Base-by-base conservation (phyloP, 441 rosid species). In the Gossypium schwendimanii region DNA sequence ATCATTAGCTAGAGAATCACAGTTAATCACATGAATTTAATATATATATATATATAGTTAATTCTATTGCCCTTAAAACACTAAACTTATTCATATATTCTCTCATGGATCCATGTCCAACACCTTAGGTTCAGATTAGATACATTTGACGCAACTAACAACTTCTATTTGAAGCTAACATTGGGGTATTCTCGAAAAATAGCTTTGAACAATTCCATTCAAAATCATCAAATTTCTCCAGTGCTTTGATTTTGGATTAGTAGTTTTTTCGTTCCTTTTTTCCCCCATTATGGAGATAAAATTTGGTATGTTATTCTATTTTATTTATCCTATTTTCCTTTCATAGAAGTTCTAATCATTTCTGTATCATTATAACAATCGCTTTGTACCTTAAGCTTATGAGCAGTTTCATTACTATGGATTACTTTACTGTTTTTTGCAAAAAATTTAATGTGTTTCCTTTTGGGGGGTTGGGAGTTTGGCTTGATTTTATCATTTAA, bases 341-440 rank as follows among this genome's bases (percentile, higher is more conserved):
- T 33, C 47, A 15, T 60, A 2, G 1, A 14, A 60, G 44, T 33
- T 59, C 41, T 62, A 62, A 62, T 15, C 0, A 8, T 62, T 28
- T 33, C 14, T 15, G 24, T 62, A 31, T 33, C 47, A 0, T 61
- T 4, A 4, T 31, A 31, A 50, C 10, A 2, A 21, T 47, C 17
- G 1, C 11, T 66, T 23, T 66, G 2, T 47, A 66, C 70, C n/a
- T 45, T 47, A 21, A 12, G 55, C 57, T 47, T n/a, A 14, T 50
- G 23, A 47, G 55, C 54, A 65, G 54, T 65, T 65, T 65, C 68
- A 41, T 41, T 18, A 45, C 54, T 3, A 12, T 64, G 69, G 69
- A 64, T 44, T 64, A 20, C 10, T 18, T 4, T 44, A 12, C 21
- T 49, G 24, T 26, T 49, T 49, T 20, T 8, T 66, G 58, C 44